phyloP scores from a whole-genome alignment of 176 grass and related monocot genomes.

The Triticum dicoccoides region DNA sequence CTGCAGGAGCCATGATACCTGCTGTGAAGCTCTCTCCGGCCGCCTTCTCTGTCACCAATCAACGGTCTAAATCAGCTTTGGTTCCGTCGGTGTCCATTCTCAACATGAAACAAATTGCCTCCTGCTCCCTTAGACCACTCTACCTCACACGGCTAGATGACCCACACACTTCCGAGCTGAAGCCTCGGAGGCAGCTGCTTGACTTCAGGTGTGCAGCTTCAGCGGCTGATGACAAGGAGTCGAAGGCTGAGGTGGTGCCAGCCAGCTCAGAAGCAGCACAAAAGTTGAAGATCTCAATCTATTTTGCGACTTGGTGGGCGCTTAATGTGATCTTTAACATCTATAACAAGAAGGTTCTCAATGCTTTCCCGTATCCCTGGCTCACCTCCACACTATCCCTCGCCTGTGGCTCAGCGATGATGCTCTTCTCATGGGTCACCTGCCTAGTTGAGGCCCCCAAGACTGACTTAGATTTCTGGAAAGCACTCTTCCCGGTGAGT shows the following conservation, averaged over 20 bases:
- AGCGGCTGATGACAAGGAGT: conserved; percentile 56
- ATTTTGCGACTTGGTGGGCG: conserved; percentile 95
- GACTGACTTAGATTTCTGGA: conserved; percentile 86
- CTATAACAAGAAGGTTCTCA: conserved; percentile 96
- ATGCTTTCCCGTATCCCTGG: conserved; percentile 95
- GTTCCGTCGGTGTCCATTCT: conserved; percentile 33
- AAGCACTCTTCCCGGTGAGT: conserved; percentile 79
- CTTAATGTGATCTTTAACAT: conserved; percentile 99
- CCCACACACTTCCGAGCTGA: conserved; percentile 6
- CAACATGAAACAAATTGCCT: conserved; percentile 30
- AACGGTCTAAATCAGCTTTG: conserved; percentile 33
- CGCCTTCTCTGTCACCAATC: conserved; percentile 27
- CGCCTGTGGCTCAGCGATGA: conserved; percentile 68
- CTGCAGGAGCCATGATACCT: conserved; percentile 53
- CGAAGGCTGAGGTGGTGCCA: conserved; percentile 34
- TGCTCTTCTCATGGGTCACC: conserved; percentile 83
- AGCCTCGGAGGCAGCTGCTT: conserved; percentile 34
- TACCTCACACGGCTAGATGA: conserved; percentile 51
- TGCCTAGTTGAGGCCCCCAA: conserved; percentile 71
- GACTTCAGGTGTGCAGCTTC: conserved; percentile 46
- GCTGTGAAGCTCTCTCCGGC: conserved; percentile 32
- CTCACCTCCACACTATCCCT: conserved; percentile 86
- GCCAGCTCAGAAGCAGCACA: conserved; percentile 34
- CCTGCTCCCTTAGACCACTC: conserved; percentile 61
- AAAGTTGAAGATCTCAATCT: conserved; percentile 80